These are phyloP conservation scores for Phaeoacremonium minimum DNA, from an alignment of 2,329 filamentous ascomycete species.

Conservation along the genomic window DNA sequence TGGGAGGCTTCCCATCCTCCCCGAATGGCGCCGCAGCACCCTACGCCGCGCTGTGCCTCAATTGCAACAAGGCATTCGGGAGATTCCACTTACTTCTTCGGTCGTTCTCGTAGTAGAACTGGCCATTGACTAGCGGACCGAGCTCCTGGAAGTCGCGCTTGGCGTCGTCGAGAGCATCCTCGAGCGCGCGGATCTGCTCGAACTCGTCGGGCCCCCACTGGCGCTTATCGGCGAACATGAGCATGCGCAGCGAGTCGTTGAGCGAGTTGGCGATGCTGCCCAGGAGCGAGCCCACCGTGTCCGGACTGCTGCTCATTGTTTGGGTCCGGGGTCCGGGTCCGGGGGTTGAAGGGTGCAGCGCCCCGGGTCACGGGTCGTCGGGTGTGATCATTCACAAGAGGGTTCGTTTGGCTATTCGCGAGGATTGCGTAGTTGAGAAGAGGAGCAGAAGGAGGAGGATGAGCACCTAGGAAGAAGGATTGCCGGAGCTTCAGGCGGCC, in stretches of 20 bases:
- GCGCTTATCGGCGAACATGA: slow-evolving; percentile 53
- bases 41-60: no score
- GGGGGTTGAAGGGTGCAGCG: no score
- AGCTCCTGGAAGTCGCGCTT: slow-evolving; percentile 58
- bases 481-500: no score
- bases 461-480: no score
- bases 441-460: no score
- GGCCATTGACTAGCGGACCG: slow-evolving; percentile 48
- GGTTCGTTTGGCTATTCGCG: no score
- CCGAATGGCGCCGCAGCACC: no score
- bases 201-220: slow-evolving; percentile 57
- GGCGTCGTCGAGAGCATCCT: slow-evolving; percentile 53
- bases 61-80: no score
- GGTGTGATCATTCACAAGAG: no score
- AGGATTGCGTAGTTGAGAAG: slow-evolving; percentile 4
- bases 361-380: no score
- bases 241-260: slow-evolving; percentile 47
- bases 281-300: slow-evolving; percentile 55
- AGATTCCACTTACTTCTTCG: slow-evolving; percentile 48
- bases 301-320: slow-evolving; percentile 17
- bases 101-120: slow-evolving; percentile 55
- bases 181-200: slow-evolving; percentile 52
- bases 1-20: no score
- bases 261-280: slow-evolving; percentile 52
- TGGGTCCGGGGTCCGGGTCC: no score